Evolutionary conservation across 2,329 filamentous ascomycete genomes (phyloP), one percentile per base, ranked within the genome.

Genomic region (Xylariaceae sp.): DNA sequence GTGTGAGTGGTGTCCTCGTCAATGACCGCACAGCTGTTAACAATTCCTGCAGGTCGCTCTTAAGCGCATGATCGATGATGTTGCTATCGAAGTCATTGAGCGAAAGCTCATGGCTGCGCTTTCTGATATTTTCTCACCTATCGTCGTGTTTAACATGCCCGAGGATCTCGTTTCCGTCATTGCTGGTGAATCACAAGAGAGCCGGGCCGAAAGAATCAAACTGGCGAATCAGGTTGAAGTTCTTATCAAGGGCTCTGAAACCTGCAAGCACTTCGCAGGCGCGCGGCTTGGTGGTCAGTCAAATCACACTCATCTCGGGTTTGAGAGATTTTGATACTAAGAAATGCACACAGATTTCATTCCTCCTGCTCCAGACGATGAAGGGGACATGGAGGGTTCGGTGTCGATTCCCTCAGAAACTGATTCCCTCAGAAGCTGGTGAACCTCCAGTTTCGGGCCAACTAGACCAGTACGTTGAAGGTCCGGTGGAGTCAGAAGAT

Each of bases 11-110:
- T 3, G 6, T 19, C 9, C 28, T 26, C 19, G 17, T 14, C 4
- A 14, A 14, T 24, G 14, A 3, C 37, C 19, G 29, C 4, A 41
- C 26, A 14, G 9, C 3, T 12, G 2, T 45, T 43, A 36, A 17
- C 14, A 6, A 31, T 39, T 9, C 29, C 21, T 7, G n/a, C 51
- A 80, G 78, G 74, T 80, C 41, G 77, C 78, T 0, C 37, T 79
- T 46, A 76, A 78, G 60, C 71, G 73, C 1, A 77, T 81, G 57
- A 60, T 78, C 21, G 78, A 80, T 21, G 73, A 78, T 31, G 62
- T 80, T 4, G 71, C 77, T 7, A 69, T 77, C 17, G 68, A 79
- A 56, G 73, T 76, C 1, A 71, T 81, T 12, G 78, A 81, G 61
- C 60, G 59, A 3, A 73, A 75, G 36, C 69, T 80, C 6, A 55